phyloP scores from a whole-genome alignment of 2,329 filamentous ascomycete genomes.

The Cladosporium sp. region DNA sequence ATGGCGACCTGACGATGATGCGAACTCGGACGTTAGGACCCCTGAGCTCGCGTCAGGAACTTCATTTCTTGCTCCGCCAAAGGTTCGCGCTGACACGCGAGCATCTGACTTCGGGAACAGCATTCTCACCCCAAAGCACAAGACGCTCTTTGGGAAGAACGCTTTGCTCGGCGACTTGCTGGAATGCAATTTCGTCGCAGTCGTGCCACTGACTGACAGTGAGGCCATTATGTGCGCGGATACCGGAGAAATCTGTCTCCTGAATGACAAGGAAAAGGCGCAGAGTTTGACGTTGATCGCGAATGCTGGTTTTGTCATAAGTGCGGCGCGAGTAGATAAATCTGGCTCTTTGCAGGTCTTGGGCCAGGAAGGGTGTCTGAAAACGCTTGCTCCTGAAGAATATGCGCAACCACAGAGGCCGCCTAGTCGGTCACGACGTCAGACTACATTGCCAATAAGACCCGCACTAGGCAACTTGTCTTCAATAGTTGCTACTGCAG shows the following conservation, averaged over 20 bases:
- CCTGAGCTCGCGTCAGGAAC: constrained; percentile 16
- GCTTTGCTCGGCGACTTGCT: constrained; percentile 76
- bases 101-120: constrained; percentile 31
- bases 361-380: constrained; percentile 58
- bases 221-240: constrained; percentile 84
- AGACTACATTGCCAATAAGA: constrained; percentile 19
- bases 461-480: neutral
- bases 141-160: constrained; percentile 79
- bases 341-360: constrained; percentile 63
- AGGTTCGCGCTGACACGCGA: constrained; percentile 30
- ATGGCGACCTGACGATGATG: constrained; percentile 75
- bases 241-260: constrained; percentile 79
- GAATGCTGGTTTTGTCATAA: constrained; percentile 63
- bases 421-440: constrained; percentile 16
- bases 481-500: constrained; percentile 36
- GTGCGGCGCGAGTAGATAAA: constrained; percentile 59
- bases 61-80: constrained; percentile 24
- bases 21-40: constrained; percentile 20
- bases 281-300: constrained; percentile 67
- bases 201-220: constrained; percentile 65
- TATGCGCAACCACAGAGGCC: constrained; percentile 21
- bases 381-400: constrained; percentile 40
- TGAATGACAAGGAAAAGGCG: constrained; percentile 71
- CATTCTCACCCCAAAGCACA: constrained; percentile 47
- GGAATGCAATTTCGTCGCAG: constrained; percentile 79